phyloP scores from a whole-genome alignment of 495 filamentous ascomycete genomes.

The Xylaria castorea region DNA sequence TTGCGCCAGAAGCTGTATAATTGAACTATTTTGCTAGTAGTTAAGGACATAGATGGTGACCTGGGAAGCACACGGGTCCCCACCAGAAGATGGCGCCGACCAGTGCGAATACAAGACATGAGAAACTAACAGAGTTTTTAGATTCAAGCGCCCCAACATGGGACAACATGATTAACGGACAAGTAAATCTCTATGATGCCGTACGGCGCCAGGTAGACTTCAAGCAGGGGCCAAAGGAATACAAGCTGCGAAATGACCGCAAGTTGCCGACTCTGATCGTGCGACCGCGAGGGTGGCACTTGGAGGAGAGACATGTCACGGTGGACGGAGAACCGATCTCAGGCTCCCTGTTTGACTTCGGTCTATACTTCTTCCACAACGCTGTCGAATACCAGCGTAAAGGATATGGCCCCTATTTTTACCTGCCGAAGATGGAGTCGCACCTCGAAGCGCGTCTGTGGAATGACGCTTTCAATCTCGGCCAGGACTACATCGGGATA shows the following conservation, averaged over 20 bases:
- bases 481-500: conserved; percentile 90
- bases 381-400: conserved; percentile 84
- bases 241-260: conserved; percentile 92
- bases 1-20: not conserved
- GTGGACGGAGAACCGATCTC: conserved; percentile 96
- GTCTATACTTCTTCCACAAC: conserved; percentile 99
- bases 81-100: not conserved
- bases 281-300: conserved; percentile 89
- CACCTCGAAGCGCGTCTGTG: conserved; percentile 96
- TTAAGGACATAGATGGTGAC: not conserved
- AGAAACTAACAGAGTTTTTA: conserved; percentile 43
- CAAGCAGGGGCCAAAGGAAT: conserved; percentile 92
- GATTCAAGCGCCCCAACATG: conserved; percentile 97
- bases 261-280: conserved; percentile 82
- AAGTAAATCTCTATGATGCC: conserved; percentile 98
- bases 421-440: conserved; percentile 99
- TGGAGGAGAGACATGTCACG: conserved; percentile 98
- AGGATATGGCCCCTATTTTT: conserved; percentile 95
- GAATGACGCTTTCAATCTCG: conserved; percentile 99
- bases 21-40: not conserved
- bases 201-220: conserved; percentile 95
- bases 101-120: not conserved
- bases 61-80: not conserved
- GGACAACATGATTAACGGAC: conserved; percentile 99
- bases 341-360: conserved; percentile 94